Percentiles rank a stretch among this genome's conserved stretches.
phyloP scores from a whole-genome alignment of 2,329 filamentous ascomycete genomes.

The Verticillium zaregamsianum region DNA sequence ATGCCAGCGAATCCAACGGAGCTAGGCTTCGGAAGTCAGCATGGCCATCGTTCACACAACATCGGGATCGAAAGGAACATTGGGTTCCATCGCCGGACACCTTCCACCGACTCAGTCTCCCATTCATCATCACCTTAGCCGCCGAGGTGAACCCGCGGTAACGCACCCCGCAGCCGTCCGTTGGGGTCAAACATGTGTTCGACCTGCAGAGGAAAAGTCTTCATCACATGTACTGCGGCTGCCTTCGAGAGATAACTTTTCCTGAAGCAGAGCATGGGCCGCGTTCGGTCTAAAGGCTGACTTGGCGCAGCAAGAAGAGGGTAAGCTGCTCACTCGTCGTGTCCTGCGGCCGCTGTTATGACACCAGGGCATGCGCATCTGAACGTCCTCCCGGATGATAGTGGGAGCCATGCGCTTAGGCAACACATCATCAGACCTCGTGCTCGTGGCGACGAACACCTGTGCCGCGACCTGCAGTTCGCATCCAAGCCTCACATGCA shows the following conservation, averaged over 20 bases:
- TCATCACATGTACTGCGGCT: neutral
- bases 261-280: neutral
- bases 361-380: neutral
- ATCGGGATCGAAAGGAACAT: neutral
- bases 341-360: neutral
- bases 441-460: neutral
- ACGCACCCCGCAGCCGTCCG: neutral
- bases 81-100: neutral
- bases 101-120: neutral
- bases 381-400: neutral
- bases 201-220: neutral
- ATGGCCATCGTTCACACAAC: neutral
- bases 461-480: neutral
- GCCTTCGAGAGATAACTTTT: neutral
- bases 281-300: neutral
- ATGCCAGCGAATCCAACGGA: neutral
- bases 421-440: neutral
- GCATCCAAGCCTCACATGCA: neutral
- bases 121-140: neutral
- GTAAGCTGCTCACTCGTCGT: neutral
- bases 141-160: neutral
- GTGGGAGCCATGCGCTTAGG: neutral
- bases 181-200: neutral
- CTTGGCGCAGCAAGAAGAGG: neutral
- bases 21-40: neutral